phyloP scores from a whole-genome alignment of 805 yeast species.

The Blastobotrys peoriensis region DNA sequence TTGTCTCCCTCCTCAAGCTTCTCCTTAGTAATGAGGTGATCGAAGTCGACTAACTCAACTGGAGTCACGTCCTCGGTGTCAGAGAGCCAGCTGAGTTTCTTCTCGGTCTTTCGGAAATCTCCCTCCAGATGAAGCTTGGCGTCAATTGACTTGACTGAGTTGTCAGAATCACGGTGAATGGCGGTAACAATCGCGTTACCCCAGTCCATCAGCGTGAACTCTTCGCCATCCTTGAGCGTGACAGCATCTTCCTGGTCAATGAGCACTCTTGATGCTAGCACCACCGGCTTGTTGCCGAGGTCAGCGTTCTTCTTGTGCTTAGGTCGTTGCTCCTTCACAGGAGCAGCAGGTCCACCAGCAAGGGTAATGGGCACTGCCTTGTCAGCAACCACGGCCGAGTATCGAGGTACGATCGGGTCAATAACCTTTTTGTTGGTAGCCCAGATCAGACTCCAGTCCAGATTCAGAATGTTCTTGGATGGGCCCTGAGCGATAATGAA shows the following conservation, averaged over 20 bases:
- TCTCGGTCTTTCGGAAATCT: conserved; percentile 93
- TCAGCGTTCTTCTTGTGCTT: conserved; percentile 94
- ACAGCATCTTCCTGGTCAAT: conserved; percentile 83
- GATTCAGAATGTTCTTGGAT: conserved; percentile 89
- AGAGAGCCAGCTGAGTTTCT: conserved; percentile 93
- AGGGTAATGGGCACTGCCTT: conserved; percentile 68
- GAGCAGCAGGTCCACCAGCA: conserved; percentile 47
- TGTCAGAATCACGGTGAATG: conserved; percentile 55
- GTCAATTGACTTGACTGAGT: conserved; percentile 52
- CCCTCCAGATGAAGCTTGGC: conserved; percentile 88
- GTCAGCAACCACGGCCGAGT: conserved; percentile 63
- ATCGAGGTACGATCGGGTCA: conserved; percentile 96
- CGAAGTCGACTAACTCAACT: conserved; percentile 84
- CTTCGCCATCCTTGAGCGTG: conserved; percentile 77
- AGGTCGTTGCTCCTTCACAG: conserved; percentile 66
- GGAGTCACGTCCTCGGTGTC: conserved; percentile 64
- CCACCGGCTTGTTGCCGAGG: conserved; percentile 77
- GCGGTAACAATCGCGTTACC: conserved; percentile 82
- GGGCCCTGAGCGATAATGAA: conserved; percentile 97
- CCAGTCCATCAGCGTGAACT: conserved; percentile 98
- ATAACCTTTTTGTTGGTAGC: conserved; percentile 94
- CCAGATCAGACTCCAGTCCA: conserved; percentile 98
- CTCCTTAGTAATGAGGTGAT: conserved; percentile 91
- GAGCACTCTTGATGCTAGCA: conserved; percentile 55
- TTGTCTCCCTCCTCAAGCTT: conserved; percentile 91